Percentiles rank a stretch among this genome's conserved stretches.
phyloP scores from a whole-genome alignment of 345 rosid genomes.

The Clarkia xantiana region DNA sequence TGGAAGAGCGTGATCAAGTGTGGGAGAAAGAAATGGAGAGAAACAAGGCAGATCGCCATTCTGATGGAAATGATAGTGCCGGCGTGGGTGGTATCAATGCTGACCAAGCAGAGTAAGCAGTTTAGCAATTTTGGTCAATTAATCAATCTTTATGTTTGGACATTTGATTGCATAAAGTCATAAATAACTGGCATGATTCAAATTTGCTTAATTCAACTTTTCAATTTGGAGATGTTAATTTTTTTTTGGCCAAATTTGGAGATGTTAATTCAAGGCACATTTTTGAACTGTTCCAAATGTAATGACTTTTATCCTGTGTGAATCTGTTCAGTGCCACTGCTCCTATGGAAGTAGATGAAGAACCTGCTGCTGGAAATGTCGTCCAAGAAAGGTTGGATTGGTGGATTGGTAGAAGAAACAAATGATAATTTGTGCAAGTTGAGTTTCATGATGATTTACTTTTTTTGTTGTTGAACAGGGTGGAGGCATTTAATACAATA shows the following conservation, averaged over 20 bases:
- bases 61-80: constrained; percentile 15
- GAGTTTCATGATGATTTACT: no score
- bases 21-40: constrained; percentile 53
- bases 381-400: constrained; percentile 54
- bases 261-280: no score
- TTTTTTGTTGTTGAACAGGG: constrained; percentile 23
- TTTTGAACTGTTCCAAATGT: no score
- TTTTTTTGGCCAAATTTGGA: no score
- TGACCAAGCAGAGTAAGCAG: constrained; percentile 36
- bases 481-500: constrained; percentile 53
- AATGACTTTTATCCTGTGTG: background rate
- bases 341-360: constrained; percentile 79
- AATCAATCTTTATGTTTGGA: no score
- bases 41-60: constrained; percentile 26
- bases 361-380: constrained; percentile 28
- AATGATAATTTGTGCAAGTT: no score
- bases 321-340: constrained; percentile 18
- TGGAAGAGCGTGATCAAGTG: constrained; percentile 91
- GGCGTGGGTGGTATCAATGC: constrained; percentile 10
- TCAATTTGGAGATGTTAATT: no score
- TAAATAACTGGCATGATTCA: background rate
- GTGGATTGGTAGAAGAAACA: no score
- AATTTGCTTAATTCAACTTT: no score
- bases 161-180: no score
- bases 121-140: background rate